Conservation (phyloP, 2,329 filamentous ascomycete genomes). For the Mollisiaceae sp. region DNA sequence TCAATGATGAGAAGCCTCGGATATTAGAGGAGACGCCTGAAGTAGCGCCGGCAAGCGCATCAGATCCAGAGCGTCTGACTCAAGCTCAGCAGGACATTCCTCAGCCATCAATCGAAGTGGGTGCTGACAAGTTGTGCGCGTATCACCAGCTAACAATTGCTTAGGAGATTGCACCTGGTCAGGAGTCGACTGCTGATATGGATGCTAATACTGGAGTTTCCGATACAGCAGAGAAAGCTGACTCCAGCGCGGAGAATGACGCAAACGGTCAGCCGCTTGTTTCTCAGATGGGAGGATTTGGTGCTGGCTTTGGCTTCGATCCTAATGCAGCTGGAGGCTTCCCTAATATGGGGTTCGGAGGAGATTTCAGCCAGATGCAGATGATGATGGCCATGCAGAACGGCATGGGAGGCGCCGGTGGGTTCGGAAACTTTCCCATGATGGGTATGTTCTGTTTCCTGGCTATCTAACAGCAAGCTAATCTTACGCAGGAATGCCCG, state of each 20-base stretch:
- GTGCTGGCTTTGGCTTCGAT: conserved; percentile 51
- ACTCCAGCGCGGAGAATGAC: conserved; percentile 26
- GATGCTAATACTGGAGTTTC: conserved; percentile 23
- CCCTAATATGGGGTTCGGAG: conserved; percentile 53
- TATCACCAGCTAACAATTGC: conserved; percentile 26
- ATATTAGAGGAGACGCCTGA: conserved; percentile 22
- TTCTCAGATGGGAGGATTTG: conserved; percentile 31
- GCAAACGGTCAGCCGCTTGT: conserved; percentile 26
- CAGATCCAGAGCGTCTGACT: conserved; percentile 20
- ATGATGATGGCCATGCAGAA: conserved; percentile 81
- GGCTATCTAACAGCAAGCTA: background rate
- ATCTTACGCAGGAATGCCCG: conserved; percentile 67
- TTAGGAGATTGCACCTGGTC: conserved; percentile 43
- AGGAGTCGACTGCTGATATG: conserved; percentile 37
- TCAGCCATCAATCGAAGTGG: conserved; percentile 46
- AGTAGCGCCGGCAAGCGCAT: conserved; percentile 12
- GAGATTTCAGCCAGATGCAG: conserved; percentile 77
- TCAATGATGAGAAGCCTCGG: conserved; percentile 20
- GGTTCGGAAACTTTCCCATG: conserved; percentile 70
- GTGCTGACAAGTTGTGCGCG: background rate
- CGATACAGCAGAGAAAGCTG: conserved; percentile 28
- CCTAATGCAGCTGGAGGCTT: conserved; percentile 43
- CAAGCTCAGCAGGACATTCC: conserved; percentile 44
- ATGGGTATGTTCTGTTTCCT: conserved; percentile 74
- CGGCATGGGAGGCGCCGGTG: conserved; percentile 58